Evolutionary conservation across 208 protist genomes (phyloP), one percentile per base, ranked within the genome.

Genomic region (Trypanosoma cruzi): DNA sequence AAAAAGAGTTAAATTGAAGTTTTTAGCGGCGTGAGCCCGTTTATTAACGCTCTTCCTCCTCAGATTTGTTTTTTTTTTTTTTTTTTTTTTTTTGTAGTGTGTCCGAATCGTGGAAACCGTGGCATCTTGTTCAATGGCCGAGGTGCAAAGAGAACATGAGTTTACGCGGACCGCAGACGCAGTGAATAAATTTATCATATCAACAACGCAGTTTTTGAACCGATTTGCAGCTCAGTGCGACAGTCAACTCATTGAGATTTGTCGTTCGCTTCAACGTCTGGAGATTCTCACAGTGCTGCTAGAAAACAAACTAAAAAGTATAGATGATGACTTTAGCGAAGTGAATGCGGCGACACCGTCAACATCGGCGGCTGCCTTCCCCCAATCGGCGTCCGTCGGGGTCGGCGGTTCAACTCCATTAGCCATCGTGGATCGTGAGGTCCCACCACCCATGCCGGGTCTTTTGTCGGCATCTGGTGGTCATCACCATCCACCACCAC

Each of bases 171-270:
- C 86, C 0, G 80, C 86, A 3, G 76, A 90, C 26, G 31, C 89
- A 6, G 79, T 97, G 2, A 92, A 93, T 64, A 68, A 71, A n/a
- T 96, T 94, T 71, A 54, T 84, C 22, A 66, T 95, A 29, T 87
- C 77, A 60, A 94, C 80, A 52, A 77, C 78, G 16, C 80, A 96
- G 64, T 89, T 94, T 64, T 69, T 96, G 52, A 97, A 96, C 70
- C 79, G 84, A 18, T 95, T 97, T 68, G 81, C 82, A 34, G 71
- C 70, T 18, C 64, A 79, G 54, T 97, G 92, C 56, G 90, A 97
- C 37, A 61, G 49, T 36, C 84, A 85, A 54, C 79, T 97, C 3
- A 55, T 85, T 20, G 69, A 75, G n/a, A 80, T 72, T 26, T 54
- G 64, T 8, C 64, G 63, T 4, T 56, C 77, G 0, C 70, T 97